Evolutionary conservation across 163 green algal species (phyloP), one percentile per base, ranked within the genome.

Genomic region (Chlamydomonas reinhardtii): DNA sequence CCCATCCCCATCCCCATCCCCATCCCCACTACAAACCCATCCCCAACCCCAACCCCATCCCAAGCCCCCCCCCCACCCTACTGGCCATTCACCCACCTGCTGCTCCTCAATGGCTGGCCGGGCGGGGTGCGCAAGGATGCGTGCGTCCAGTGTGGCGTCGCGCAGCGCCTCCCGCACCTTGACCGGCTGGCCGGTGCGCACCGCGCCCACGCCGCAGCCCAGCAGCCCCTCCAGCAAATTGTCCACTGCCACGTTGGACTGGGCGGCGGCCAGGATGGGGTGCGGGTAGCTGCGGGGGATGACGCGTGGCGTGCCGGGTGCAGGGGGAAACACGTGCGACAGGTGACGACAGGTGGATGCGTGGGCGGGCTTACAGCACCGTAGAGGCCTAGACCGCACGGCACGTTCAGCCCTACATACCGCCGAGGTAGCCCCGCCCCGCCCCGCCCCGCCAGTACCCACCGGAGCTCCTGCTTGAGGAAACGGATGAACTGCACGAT

Each of bases 161-260:
- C 89, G 65, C 19, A 92, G 85, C 0, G 85, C 78, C 76, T 87
- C 85, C 16, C 73, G 73, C 81, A 93, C 90, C 73, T 91, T 92
- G 43, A 92, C 88, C 15, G 90, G 90, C 81, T 93, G 90, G 48
- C 90, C 90, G 31, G 88, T n/a, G 0, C 90, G 62, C 81, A 93
- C 84, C 31, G 88, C 90, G 43, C n/a, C 35, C 62, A 93, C 54
- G 2, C 90, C 90, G 24, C 61, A 25, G 54, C 83, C 76, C 35
- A 90, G 74, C 68, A 91, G 74, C 31, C 87, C 90, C 54, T 90
- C 85, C 61, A 93, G 74, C 83, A 93, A 70, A 72, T 93, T 91
- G 77, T 93, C 90, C 22, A 93, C 90, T 4, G 90, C 90, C 54
- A 93, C 90, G 62, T 91, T 91, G 73, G 81, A 89, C 65, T 92